Conservation (phyloP, 139 green algal species). For the Chlorella sp. region DNA sequence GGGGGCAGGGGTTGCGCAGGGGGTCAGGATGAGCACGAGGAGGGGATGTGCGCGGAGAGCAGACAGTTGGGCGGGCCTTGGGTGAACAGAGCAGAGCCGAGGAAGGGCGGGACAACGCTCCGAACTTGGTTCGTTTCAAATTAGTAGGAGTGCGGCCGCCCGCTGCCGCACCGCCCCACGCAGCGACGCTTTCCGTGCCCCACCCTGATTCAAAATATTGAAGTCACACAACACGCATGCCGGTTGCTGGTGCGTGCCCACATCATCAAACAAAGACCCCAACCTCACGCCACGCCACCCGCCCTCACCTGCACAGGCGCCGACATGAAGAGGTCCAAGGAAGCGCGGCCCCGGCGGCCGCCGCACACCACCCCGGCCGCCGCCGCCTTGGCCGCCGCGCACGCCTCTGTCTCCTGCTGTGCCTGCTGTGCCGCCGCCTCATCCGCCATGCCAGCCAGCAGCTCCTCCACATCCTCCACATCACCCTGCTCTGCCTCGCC, state of each 20-base stretch:
- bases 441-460: neutral
- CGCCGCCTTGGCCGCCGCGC: neutral
- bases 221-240: too few species aligned
- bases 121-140: too few species aligned
- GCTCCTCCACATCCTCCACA: neutral
- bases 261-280: neutral
- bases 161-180: too few species aligned
- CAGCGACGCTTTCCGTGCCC: too few species aligned
- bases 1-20: neutral
- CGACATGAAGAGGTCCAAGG: slow-evolving; percentile 1
- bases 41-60: too few species aligned
- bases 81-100: neutral
- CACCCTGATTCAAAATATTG: too few species aligned
- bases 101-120: neutral
- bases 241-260: too few species aligned
- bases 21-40: neutral
- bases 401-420: neutral
- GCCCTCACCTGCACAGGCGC: neutral
- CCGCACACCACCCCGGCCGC: neutral
- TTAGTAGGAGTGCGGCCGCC: too few species aligned
- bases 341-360: neutral
- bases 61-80: too few species aligned
- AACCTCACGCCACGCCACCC: neutral
- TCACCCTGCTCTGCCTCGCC: neutral
- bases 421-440: neutral